These are phyloP conservation scores for Artemisia annua DNA, from an alignment of 129 eudicot genomes.

Conservation along the genomic window DNA sequence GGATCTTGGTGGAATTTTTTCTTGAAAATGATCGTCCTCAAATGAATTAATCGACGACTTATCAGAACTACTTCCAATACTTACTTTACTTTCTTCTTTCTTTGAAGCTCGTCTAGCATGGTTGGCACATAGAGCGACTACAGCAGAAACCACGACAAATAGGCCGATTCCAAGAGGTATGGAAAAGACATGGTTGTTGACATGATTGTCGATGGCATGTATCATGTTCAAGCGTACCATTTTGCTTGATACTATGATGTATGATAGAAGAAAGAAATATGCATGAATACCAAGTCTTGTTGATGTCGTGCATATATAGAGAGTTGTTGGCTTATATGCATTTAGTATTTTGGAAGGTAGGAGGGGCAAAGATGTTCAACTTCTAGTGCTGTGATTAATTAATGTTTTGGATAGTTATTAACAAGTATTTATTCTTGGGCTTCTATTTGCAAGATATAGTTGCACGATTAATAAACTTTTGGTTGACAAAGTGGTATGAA, in stretches of 20 bases:
- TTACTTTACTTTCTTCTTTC: constrained; percentile 14
- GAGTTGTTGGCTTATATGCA: constrained; percentile 34
- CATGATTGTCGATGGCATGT: constrained; percentile 24
- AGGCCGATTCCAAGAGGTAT: constrained; percentile 56
- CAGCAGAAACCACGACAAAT: constrained; percentile 40
- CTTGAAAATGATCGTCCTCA: constrained; percentile 31
- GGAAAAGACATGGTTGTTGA: constrained; percentile 22
- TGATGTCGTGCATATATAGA: constrained; percentile 19
- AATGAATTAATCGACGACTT: neutral
- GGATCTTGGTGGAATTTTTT: constrained; percentile 39
- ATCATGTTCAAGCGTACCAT: constrained; percentile 54
- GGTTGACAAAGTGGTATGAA: neutral
- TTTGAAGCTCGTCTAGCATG: constrained; percentile 38
- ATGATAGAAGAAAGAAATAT: constrained; percentile 9
- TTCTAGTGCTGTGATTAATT: constrained; percentile 14
- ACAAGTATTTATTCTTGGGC: neutral
- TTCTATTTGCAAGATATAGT: neutral
- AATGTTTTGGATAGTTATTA: constrained; percentile 20
- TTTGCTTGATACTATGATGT: constrained; percentile 14
- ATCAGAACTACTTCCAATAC: neutral
- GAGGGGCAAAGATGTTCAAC: constrained; percentile 26
- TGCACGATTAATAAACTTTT: neutral
- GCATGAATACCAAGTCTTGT: constrained; percentile 25
- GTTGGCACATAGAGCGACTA: constrained; percentile 64
- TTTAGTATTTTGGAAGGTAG: constrained; percentile 30